Base-by-base conservation (phyloP, 2,329 filamentous ascomycete genomes). In the Pseudogymnoascus sp. region DNA sequence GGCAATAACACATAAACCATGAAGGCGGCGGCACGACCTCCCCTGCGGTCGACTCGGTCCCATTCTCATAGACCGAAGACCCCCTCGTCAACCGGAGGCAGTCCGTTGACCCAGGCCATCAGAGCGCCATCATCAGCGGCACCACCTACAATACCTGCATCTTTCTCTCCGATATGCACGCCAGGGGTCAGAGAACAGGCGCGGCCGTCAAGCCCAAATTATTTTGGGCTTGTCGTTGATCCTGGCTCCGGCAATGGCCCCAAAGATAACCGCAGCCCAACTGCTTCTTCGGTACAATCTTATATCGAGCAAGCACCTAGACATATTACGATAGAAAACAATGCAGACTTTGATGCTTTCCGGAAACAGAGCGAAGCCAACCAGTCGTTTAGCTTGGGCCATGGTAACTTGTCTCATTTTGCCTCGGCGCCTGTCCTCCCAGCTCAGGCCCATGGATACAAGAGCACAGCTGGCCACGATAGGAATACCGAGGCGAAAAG, bases 321-420 rank as follows among this genome's bases (percentile, higher is more conserved):
- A 66, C 82, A 87, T 66, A 77, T 91, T 5, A 83, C 90, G 0
- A 77, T 91, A 60, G 89, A 93, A 69, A 84, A 87, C 35, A 92
- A 92, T 69, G 84, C 89, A 5, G 87, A 92, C n/a, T 93, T 89
- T 66, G 90, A 93, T 72, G 88, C 88, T 2, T 93, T 95, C 72
- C 82, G 81, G 68, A 84, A 82, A 66, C 87, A 91, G 70, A 83
- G 85, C n/a, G 89, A 92, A 70, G 79, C 83, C 37, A 87, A 86
- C 68, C 78, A 74, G 56, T 75, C 75, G 40, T 84, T 84, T 67
- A 79, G 73, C 35, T 73, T 87, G 7, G 66, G 70, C 21, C 72
- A 73, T 68, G 71, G 72, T 23, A 71, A 70, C 75, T 77, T 63
- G 73, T 76, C 78, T 1, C 77, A 82, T 64, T 81, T 83, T 65